These are phyloP conservation scores for Phytopythium boreale DNA, from an alignment of 352 stramenopile genomes.

Conservation along the genomic window DNA sequence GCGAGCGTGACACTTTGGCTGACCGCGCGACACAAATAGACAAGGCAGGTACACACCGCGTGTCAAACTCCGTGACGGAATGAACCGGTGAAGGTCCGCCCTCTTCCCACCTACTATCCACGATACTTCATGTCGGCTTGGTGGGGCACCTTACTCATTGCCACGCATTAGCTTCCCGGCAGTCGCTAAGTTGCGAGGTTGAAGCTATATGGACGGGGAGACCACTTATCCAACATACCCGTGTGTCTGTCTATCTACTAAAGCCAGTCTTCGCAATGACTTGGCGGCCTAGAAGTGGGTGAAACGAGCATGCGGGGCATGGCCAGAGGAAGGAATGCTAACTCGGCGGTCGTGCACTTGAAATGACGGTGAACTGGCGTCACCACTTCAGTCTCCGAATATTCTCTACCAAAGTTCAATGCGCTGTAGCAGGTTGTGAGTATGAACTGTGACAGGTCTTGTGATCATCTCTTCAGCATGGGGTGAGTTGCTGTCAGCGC, in stretches of 20 bases:
- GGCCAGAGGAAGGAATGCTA: not conserved
- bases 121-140: not conserved
- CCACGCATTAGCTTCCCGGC: not conserved
- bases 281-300: not conserved
- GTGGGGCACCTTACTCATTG: conserved; percentile 1
- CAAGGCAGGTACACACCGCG: not conserved
- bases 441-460: not conserved
- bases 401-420: not conserved
- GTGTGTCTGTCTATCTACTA: not conserved
- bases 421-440: not conserved
- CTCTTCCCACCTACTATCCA: conserved; percentile 2
- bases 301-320: not conserved
- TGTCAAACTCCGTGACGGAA: not conserved
- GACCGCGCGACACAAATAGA: not conserved
- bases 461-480: not conserved
- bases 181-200: not conserved
- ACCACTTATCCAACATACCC: not conserved
- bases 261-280: not conserved
- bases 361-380: not conserved
- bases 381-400: not conserved
- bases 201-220: not conserved
- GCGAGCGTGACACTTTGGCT: not conserved
- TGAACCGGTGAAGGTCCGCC: not conserved
- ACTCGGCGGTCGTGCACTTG: not conserved
- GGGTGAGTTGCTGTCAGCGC: not conserved